phyloP scores from a whole-genome alignment of 768 basidiomycete genomes.

The Auricularia sp. region DNA sequence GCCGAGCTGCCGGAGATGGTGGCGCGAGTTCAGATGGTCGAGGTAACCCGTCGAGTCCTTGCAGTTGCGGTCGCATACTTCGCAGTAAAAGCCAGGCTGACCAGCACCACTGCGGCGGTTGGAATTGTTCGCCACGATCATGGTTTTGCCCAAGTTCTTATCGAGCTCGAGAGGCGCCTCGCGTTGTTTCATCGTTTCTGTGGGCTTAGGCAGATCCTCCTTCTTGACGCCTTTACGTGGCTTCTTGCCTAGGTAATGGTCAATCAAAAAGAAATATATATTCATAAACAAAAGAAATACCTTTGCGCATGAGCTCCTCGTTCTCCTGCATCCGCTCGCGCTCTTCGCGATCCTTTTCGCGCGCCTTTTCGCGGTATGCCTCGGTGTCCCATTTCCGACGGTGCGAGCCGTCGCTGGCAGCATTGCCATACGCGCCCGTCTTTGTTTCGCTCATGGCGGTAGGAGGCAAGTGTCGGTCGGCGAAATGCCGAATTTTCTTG shows the following conservation, averaged over 20 bases:
- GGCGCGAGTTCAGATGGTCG: slow-evolving; percentile 90
- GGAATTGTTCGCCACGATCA: slow-evolving; percentile 80
- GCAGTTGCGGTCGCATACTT: slow-evolving; percentile 80
- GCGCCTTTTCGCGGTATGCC: slow-evolving; percentile 73
- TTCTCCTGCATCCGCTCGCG: slow-evolving; percentile 77
- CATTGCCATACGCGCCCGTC: neutral
- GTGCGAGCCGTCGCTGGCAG: neutral
- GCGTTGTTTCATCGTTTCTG: slow-evolving; percentile 84
- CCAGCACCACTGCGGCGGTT: slow-evolving; percentile 63
- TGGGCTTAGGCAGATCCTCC: slow-evolving; percentile 85
- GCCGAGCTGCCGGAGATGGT: slow-evolving; percentile 85
- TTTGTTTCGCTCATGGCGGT: neutral
- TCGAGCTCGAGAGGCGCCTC: slow-evolving; percentile 80
- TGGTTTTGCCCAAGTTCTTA: slow-evolving; percentile 90
- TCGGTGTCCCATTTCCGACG: slow-evolving; percentile 93
- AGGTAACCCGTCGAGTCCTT: slow-evolving; percentile 92
- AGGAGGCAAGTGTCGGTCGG: neutral
- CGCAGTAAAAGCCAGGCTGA: slow-evolving; percentile 90
- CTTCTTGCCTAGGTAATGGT: slow-evolving; percentile 57
- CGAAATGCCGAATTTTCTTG: neutral
- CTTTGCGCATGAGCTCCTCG: slow-evolving; percentile 75
- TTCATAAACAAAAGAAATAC: slow-evolving; percentile 25
- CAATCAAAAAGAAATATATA: neutral
- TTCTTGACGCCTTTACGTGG: slow-evolving; percentile 51
- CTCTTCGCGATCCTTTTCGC: slow-evolving; percentile 71